Evolutionary conservation across 495 filamentous ascomycete genomes (phyloP).

Genomic region (Aspergillus kassunensis): DNA sequence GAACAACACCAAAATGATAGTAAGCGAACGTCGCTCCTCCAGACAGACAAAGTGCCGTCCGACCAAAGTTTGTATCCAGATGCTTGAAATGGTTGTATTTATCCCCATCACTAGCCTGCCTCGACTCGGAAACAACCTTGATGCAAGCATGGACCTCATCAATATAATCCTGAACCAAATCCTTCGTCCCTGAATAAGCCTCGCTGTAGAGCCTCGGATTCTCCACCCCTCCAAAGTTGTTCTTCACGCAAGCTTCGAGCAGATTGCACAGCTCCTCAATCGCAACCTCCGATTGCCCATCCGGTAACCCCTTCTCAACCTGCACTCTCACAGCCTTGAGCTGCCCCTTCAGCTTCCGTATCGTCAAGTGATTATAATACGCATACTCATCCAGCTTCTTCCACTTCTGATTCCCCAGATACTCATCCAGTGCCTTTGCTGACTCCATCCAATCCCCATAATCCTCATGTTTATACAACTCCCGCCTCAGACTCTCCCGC

Average conservation of each 20-base stretch:
- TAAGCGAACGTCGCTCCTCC: constrained; percentile 96
- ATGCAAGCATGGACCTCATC: constrained; percentile 67
- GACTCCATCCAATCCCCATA: constrained; percentile 80
- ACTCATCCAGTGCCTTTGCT: constrained; percentile 73
- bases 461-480: constrained; percentile 62
- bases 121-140: constrained; percentile 61
- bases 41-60: constrained; percentile 86
- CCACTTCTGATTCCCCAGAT: constrained; percentile 82
- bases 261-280: constrained; percentile 70
- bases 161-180: constrained; percentile 81
- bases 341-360: constrained; percentile 70
- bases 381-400: constrained; percentile 85
- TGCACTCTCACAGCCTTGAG: constrained; percentile 61
- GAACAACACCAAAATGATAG: constrained; percentile 92
- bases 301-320: constrained; percentile 41
- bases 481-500: constrained; percentile 62
- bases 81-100: constrained; percentile 86
- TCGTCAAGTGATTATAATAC: constrained; percentile 86
- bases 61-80: constrained; percentile 83
- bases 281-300: constrained; percentile 32
- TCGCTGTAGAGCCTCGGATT: constrained; percentile 91
- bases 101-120: constrained; percentile 61
- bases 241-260: constrained; percentile 90
- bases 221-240: constrained; percentile 94
- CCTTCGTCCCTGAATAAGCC: constrained; percentile 94